Base-by-base conservation (phyloP, 179 eudicot genomes). In the Vitellaria paradoxa region DNA sequence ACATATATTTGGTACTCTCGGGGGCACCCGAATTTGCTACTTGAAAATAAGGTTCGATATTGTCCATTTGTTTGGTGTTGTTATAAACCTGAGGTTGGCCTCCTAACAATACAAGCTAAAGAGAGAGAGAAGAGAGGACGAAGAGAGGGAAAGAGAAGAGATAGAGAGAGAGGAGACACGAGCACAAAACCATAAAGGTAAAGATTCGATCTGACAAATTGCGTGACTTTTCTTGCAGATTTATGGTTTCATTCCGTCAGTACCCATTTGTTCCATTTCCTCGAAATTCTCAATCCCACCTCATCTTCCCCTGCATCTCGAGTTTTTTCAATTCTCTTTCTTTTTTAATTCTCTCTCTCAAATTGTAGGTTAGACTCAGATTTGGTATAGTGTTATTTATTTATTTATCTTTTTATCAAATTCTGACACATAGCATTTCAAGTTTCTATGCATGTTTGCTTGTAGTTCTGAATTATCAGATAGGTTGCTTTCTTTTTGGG, bases 171-270 rank as follows among this genome's bases (percentile, higher is more conserved):
- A 70, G 59, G 37, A 14, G 24, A 50, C 60, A 70, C 73, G 9
- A 70, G 12, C 73, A 59, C 9, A 14, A 20, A 18, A 18, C 45
- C 45, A 42, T 42, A 70, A 23, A 24, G 59, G 72, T 68, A 7
- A 42, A 26, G 65, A 73, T 73, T 73, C 65, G 76, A 73, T 73
- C 65, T 55, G 63, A 42, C 17, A 26, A 42, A 30, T 30, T 68
- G 49, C 23, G 1, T 23, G 37, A 30, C 20, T 8, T 30, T 72
- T 24, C 21, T 55, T 20, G 45, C 53, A 7, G 52, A 50, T 37
- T 50, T 70, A 52, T 72, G 63, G 5, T 72, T 1, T 72, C 47
- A 56, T 24, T 56, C 23, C 23, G 55, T 55, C 62, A 21, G 5
- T 60, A 9, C n/a, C 8, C 20, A 42, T 42, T 42, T 52, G 9